A percentile compares a stretch with the other conserved stretches of the same genome.
phyloP scores from a whole-genome alignment of 768 basidiomycete genomes.

The Dentipellis sp. region DNA sequence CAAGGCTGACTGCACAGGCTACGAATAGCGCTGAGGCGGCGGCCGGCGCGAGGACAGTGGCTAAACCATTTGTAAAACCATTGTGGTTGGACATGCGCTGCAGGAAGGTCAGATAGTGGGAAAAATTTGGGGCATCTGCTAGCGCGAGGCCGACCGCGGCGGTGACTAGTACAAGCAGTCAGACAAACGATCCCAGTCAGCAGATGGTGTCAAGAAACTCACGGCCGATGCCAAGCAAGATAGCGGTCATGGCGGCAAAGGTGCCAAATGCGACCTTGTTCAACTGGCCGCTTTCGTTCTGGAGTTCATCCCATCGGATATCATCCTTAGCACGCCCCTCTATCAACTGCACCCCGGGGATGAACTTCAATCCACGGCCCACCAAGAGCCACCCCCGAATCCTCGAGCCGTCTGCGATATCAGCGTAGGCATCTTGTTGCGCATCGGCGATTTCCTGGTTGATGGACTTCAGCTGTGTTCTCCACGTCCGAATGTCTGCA shows the following conservation, averaged over 20 bases:
- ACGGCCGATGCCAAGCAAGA: conserved; percentile 54
- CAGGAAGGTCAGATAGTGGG: conserved; percentile 63
- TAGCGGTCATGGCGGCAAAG: conserved; percentile 36
- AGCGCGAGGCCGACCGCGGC: conserved; percentile 62
- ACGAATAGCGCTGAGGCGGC: conserved; percentile 53
- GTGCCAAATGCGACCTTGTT: conserved; percentile 49
- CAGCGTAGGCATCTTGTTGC: conserved; percentile 57
- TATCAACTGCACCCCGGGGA: conserved; percentile 60
- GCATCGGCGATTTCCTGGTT: conserved; percentile 65
- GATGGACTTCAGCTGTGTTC: conserved; percentile 60
- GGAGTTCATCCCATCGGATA: conserved; percentile 71
- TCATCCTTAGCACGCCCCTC: conserved; percentile 79
- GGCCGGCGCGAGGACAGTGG: conserved; percentile 60
- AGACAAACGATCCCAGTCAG: neutral
- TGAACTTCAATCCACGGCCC: conserved; percentile 53
- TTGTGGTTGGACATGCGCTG: conserved; percentile 38
- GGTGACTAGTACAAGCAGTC: conserved; percentile 37
- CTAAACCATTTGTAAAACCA: conserved; percentile 50
- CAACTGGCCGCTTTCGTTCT: conserved; percentile 38
- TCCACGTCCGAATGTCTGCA: conserved; percentile 59
- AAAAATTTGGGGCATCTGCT: conserved; percentile 61
- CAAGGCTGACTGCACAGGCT: conserved; percentile 36
- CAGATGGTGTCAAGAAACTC: conserved; percentile 23
- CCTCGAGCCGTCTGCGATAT: conserved; percentile 60
- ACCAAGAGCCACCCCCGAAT: conserved; percentile 76